A percentile compares a stretch with the other conserved stretches of the same genome.
phyloP scores from a whole-genome alignment of 2,329 filamentous ascomycete genomes.

The Fusarium sp. region DNA sequence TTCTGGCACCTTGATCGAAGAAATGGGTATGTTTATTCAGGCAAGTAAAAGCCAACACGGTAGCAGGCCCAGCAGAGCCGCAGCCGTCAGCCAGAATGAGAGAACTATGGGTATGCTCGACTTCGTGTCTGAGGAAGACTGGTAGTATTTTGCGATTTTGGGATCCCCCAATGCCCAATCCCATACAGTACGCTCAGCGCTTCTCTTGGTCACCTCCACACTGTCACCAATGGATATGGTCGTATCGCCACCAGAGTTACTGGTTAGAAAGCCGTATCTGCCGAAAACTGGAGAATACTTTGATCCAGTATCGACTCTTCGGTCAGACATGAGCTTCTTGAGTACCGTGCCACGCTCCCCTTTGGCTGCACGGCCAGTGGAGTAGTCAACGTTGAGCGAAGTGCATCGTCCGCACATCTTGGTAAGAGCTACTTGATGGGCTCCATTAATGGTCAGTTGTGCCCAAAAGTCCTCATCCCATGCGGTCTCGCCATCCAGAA shows the following conservation, averaged over 20 bases:
- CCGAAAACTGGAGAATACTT: conserved; percentile 79
- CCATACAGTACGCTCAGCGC: conserved; percentile 62
- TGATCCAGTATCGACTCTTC: conserved; percentile 74
- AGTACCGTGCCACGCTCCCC: conserved; percentile 69
- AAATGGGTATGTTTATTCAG: conserved; percentile 13
- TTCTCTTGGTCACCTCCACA: conserved; percentile 61
- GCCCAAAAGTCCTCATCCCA: conserved; percentile 81
- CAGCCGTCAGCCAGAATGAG: conserved; percentile 28
- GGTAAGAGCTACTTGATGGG: conserved; percentile 64
- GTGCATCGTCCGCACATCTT: conserved; percentile 76
- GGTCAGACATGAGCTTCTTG: conserved; percentile 75
- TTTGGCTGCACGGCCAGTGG: conserved; percentile 66
- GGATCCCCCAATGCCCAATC: conserved; percentile 56
- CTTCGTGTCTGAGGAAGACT: conserved; percentile 2
- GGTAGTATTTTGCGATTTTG: conserved; percentile 42
- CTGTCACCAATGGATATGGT: conserved; percentile 55
- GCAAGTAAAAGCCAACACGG: conserved; percentile 30
- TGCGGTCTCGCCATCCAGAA: conserved; percentile 67
- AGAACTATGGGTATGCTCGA: conserved; percentile 15
- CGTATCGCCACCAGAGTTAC: conserved; percentile 36
- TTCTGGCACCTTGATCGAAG: not conserved
- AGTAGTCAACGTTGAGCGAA: conserved; percentile 77
- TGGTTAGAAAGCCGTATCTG: conserved; percentile 71
- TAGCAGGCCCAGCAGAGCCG: conserved; percentile 25
- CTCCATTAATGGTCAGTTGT: conserved; percentile 59